These are phyloP conservation scores for Candida ascalaphidarum DNA, from an alignment of 805 yeast genomes.

Conservation along the genomic window DNA sequence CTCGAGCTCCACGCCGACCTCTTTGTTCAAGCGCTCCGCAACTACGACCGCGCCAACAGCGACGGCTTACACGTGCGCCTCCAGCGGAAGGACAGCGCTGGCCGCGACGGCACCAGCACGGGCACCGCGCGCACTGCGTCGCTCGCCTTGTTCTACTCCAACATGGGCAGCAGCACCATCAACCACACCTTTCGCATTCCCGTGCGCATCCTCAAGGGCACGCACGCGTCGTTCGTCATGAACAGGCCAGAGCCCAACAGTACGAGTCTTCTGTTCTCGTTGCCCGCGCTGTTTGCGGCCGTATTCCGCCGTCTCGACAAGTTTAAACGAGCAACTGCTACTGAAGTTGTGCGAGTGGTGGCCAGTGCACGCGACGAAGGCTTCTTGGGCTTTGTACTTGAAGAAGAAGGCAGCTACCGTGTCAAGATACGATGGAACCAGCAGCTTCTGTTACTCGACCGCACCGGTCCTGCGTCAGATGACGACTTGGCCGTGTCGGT, in stretches of 20 bases:
- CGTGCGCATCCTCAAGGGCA: constrained; percentile 49
- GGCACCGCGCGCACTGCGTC: constrained; percentile 37
- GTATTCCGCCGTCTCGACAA: constrained; percentile 59
- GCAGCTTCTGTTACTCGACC: constrained; percentile 35
- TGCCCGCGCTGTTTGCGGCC: constrained; percentile 39
- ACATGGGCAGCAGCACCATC: constrained; percentile 35
- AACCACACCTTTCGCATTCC: constrained; percentile 67
- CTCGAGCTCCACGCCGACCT: constrained; percentile 59
- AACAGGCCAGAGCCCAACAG: constrained; percentile 54
- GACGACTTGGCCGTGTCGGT: constrained; percentile 42
- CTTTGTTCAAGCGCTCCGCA: constrained; percentile 46
- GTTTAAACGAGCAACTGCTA: constrained; percentile 32
- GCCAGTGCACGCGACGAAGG: constrained; percentile 41
- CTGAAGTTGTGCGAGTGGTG: constrained; percentile 39
- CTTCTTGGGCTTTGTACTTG: constrained; percentile 40
- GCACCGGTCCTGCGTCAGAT: constrained; percentile 10
- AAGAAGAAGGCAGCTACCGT: constrained; percentile 44
- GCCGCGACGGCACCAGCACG: constrained; percentile 12
- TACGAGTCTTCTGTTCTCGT: constrained; percentile 48
- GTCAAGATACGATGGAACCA: constrained; percentile 57
- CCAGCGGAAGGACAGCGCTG: constrained; percentile 33
- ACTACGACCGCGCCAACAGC: constrained; percentile 45
- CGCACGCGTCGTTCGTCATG: constrained; percentile 41
- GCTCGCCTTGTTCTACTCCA: constrained; percentile 45
- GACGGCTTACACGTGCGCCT: constrained; percentile 44